A percentile compares a stretch with the other conserved stretches of the same genome.
phyloP scores from a whole-genome alignment of 2,329 filamentous ascomycete species.

The Aspergillus sp. region DNA sequence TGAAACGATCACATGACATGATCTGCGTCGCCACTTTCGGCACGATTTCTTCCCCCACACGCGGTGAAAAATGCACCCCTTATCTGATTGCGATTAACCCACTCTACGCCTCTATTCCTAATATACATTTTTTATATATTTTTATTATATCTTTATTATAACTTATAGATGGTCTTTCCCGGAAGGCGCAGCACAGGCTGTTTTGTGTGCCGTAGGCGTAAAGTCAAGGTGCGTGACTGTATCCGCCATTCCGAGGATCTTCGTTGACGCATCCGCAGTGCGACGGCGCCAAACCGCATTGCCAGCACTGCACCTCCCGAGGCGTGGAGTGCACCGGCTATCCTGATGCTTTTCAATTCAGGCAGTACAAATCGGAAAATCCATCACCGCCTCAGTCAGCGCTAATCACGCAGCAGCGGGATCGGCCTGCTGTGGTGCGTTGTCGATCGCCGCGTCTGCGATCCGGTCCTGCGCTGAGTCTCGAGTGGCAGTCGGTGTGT shows the following conservation, averaged over 20 bases:
- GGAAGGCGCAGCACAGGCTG: neutral
- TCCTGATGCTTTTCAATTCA: neutral
- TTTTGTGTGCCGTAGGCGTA: neutral
- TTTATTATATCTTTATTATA: too few species aligned
- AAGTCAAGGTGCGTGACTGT: neutral
- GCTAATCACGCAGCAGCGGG: too few species aligned
- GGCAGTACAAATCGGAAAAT: neutral
- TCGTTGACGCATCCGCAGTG: neutral
- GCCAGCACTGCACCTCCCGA: neutral
- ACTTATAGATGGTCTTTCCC: constrained; percentile 30
- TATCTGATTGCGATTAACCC: too few species aligned
- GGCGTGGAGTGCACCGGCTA: neutral
- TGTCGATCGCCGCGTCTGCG: neutral
- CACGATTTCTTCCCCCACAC: too few species aligned
- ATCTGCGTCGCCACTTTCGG: too few species aligned
- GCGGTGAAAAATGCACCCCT: too few species aligned
- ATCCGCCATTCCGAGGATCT: neutral
- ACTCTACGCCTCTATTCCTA: too few species aligned
- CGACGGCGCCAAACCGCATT: neutral
- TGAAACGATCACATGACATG: too few species aligned
- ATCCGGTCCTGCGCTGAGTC: neutral
- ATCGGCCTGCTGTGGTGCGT: too few species aligned
- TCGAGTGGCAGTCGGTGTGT: neutral
- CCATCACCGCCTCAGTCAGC: too few species aligned
- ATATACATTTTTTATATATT: too few species aligned